Evolutionary conservation across 2,329 filamentous ascomycete genomes (phyloP), one percentile per base, ranked within the genome.

Genomic region (Sporothrix humicola): DNA sequence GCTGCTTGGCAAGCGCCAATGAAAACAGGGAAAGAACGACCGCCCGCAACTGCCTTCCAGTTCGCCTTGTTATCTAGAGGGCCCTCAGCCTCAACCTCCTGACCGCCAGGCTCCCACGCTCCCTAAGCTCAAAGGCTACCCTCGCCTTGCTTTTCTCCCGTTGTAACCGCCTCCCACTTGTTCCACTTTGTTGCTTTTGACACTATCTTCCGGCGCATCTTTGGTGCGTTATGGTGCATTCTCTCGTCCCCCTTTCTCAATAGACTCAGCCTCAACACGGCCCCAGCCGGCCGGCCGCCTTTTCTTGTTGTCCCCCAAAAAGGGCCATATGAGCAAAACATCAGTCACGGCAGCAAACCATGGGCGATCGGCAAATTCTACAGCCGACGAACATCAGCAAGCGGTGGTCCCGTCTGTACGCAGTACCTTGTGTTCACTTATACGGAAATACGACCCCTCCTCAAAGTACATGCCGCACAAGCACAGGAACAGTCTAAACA

Each of bases 21-120:
- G 42, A 23, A 46, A 15, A 13, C 59, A 65, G n/a, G 59, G 59
- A 46, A 46, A n/a, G 59, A 46, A 42, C 37, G 37, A 44, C n/a
- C n/a, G 44, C 59, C 31, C 20, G 20, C 13, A 66, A 23, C 44
- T 6, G 10, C 61, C 61, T 8, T 20, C 61, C 61, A 65, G 61
- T 65, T 48, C 61, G 61, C 61, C 61, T 65, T 26, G 61, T 46
- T 65, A n/a, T 65, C 17, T 46, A 4, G 59, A 65, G 37, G 42
- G 17, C 17, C 20, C 42, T 48, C 61, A 66, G 61, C 42, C 61
- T 66, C 61, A 46, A 46, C 54, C 31, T 46, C 59, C 17, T 42
- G 12, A 46, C 42, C 59, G 12, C 59, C 20, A 15, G 31, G 31
- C 31, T 26, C 23, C 59, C 20, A 15, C 2, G 31, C 31, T 26